Conservation (phyloP, 306 rosid species). For the Lagenaria siceraria region DNA sequence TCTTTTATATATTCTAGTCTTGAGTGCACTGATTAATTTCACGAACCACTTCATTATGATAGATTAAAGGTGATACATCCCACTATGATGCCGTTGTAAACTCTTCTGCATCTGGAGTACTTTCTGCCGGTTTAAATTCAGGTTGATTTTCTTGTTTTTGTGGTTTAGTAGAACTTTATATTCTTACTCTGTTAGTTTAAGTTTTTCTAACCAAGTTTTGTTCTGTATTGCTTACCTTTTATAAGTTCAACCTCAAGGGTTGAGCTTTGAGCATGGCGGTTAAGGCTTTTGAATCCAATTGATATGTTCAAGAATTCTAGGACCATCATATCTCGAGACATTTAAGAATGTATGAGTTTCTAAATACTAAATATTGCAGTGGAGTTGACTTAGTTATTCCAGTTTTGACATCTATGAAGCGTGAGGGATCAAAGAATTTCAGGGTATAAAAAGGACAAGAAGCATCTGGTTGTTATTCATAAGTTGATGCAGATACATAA, state of each 20-base stretch:
- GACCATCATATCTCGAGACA: neutral
- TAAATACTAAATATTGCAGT: neutral
- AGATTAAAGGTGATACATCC: conserved; percentile 90
- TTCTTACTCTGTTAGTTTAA: neutral
- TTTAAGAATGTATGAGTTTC: neutral
- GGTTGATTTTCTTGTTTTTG: conserved; percentile 26
- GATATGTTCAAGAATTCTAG: neutral
- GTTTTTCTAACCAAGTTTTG: neutral
- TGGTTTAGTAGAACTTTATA: neutral
- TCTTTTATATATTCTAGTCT: conserved; percentile 4
- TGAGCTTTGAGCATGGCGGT: too few species aligned
- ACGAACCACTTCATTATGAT: conserved; percentile 12
- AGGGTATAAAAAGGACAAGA: neutral
- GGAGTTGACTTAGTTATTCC: neutral
- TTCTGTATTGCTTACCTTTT: neutral
- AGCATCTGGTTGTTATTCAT: neutral
- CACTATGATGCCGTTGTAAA: conserved; percentile 93
- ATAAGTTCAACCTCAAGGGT: neutral
- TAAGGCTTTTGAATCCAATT: neutral
- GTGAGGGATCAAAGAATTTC: neutral
- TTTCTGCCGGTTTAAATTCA: conserved; percentile 70
- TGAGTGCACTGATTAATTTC: neutral
- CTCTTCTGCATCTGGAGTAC: conserved; percentile 90
- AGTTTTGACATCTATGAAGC: neutral
- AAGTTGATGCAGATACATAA: neutral